A percentile compares a stretch with the other conserved stretches of the same genome.
phyloP scores from a whole-genome alignment of 2,329 filamentous ascomycete genomes.

The Trichophyton benhamiae region DNA sequence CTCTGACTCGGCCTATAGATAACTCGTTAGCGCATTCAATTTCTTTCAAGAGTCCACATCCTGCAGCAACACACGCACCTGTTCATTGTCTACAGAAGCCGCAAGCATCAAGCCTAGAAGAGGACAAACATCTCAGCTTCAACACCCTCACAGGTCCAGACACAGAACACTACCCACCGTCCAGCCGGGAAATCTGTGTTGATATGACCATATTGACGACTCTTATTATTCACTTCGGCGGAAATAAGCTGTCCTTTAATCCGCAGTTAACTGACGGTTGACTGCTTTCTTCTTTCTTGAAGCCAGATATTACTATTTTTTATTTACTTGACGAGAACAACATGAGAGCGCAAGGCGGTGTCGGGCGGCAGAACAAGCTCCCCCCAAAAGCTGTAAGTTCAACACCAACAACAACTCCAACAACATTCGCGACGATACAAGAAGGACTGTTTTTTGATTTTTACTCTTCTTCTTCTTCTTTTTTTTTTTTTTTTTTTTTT shows the following conservation, averaged over 20 bases:
- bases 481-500: neutral
- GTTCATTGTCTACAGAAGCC: slow-evolving; percentile 85
- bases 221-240: neutral
- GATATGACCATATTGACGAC: slow-evolving; percentile 60
- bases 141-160: neutral
- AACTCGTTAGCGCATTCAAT: neutral
- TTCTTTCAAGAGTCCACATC: neutral
- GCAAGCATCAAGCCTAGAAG: slow-evolving; percentile 76
- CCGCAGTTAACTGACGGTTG: neutral
- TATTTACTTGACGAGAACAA: neutral
- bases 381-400: neutral
- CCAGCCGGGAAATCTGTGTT: slow-evolving; percentile 86
- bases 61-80: slow-evolving; percentile 36
- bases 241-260: neutral
- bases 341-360: slow-evolving; percentile 23
- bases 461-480: too few relatives aligned
- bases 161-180: slow-evolving; percentile 47
- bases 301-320: neutral
- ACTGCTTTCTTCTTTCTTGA: neutral
- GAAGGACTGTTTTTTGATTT: neutral
- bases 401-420: neutral
- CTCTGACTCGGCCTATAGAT: slow-evolving; percentile 51
- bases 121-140: slow-evolving; percentile 7
- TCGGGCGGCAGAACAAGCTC: slow-evolving; percentile 19
- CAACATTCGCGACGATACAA: too few relatives aligned